A percentile compares a stretch with the other conserved stretches of the same genome.
Conservation (phyloP, 2,329 filamentous ascomycete genomes). For the Chaetomium sp. region DNA sequence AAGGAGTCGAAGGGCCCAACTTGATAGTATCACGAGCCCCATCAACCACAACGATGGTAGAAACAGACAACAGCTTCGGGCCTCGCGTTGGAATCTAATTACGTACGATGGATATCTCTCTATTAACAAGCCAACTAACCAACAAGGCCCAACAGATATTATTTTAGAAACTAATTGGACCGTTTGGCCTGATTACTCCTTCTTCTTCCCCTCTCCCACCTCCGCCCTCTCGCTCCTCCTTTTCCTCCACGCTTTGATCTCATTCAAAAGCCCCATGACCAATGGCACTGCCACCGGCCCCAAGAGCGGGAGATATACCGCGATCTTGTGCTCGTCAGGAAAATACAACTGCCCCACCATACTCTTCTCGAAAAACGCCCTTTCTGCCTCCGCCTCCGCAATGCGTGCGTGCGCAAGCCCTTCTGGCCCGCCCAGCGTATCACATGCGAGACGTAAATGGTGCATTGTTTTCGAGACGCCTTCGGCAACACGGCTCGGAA, state of each 20-base stretch:
- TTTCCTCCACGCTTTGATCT: constrained; percentile 59
- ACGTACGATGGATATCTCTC: too few relatives aligned
- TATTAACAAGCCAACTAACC: too few relatives aligned
- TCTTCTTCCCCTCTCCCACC: constrained; percentile 30
- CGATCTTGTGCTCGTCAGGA: constrained; percentile 95
- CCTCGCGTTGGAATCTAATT: too few relatives aligned
- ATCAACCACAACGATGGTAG: too few relatives aligned
- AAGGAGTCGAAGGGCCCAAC: not conserved
- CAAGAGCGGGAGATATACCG: constrained; percentile 86
- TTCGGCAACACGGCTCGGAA: constrained; percentile 78
- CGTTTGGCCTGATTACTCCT: constrained; percentile 8
- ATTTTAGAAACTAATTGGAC: not conserved
- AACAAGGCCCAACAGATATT: too few relatives aligned
- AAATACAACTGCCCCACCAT: constrained; percentile 99
- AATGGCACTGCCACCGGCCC: constrained; percentile 88
- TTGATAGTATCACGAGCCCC: not conserved
- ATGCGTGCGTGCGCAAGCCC: constrained; percentile 76
- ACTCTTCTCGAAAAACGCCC: constrained; percentile 95
- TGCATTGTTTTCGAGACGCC: constrained; percentile 74
- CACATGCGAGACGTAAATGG: constrained; percentile 72
- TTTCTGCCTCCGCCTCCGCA: constrained; percentile 83
- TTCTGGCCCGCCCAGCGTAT: constrained; percentile 56
- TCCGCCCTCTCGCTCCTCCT: constrained; percentile 40
- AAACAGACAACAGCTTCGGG: too few relatives aligned
- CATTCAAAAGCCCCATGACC: constrained; percentile 75